A percentile compares a stretch with the other conserved stretches of the same genome.
Conservation (phyloP, 257 asterid species). For the Handroanthus guayacan region DNA sequence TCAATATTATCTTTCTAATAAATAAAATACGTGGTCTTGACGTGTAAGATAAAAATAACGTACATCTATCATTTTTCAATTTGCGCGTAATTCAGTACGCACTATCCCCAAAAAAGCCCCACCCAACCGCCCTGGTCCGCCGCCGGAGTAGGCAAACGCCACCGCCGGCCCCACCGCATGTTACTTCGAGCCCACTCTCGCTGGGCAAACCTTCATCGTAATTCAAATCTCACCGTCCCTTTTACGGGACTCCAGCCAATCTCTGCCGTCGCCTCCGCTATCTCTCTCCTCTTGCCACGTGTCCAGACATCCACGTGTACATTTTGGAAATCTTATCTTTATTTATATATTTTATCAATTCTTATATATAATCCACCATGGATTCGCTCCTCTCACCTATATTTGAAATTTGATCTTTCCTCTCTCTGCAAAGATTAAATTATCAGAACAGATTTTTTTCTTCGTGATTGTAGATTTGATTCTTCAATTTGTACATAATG, state of each 20-base stretch:
- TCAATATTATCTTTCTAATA: too few relatives aligned
- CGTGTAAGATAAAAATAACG: too few relatives aligned
- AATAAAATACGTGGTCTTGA: too few relatives aligned
- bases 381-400: background rate
- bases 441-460: background rate
- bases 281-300: conserved; percentile 41
- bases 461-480: background rate
- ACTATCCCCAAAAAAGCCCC: background rate
- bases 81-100: too few relatives aligned
- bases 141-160: background rate
- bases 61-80: too few relatives aligned
- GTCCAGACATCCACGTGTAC: conserved; percentile 40
- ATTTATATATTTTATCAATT: background rate
- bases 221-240: conserved; percentile 49
- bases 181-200: background rate
- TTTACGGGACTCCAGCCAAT: conserved; percentile 46
- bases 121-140: background rate
- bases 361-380: conserved; percentile 33
- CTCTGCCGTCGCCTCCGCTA: conserved; percentile 41
- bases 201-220: conserved; percentile 31
- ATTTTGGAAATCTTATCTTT: conserved; percentile 31
- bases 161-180: background rate
- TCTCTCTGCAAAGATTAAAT: background rate
- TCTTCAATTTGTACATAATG: conserved; percentile 40
- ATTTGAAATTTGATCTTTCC: background rate